Evolutionary conservation across 164 flowering plant species (phyloP), one percentile per base, ranked within the genome.

Genomic region (Dillenia turbinata): DNA sequence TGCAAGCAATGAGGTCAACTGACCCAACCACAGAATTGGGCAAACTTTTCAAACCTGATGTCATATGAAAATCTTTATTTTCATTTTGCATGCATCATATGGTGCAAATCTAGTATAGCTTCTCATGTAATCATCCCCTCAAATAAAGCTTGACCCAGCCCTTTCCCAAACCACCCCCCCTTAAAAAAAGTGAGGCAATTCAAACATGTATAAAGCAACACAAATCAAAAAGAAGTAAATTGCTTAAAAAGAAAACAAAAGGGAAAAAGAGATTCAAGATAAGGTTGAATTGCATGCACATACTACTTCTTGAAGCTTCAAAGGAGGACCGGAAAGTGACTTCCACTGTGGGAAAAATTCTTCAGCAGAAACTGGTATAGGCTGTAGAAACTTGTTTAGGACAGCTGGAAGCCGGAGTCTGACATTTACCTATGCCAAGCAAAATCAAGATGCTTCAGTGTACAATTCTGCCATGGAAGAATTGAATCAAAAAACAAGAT

Each of bases 221-320:
- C 22, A 33, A 33, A 33, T 33, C 52, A 57, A 15, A n/a, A 22
- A 43, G 26, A 52, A 40, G 16, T 44, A 46, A 53, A 24, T 49
- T 43, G 49, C 40, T 55, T 19, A 12, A 47, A 9, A 19, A 1
- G 16, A 49, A 59, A 54, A 10, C 9, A 40, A 2, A 33, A 44
- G 15, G n/a, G 12, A 11, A 52, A 9, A 61, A 44, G 57, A 9
- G 54, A 51, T n/a, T 49, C n/a, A 15, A 8, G 52, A 40, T 43
- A 16, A 69, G 51, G 50, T 46, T 16, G 12, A 44, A 44, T 19
- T 46, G 49, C 44, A 54, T 44, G 59, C 24, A 62, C 70, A 52
- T 76, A 92, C 99, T 82, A 95, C 99, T 95, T 95, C 99, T 78
- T 92, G 99, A 60, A 94, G 92, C 81, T 91, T 94, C 81, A 91